A percentile compares a stretch with the other conserved stretches of the same genome.
phyloP scores from a whole-genome alignment of 1,284 basidiomycete genomes.

The Ustilago vetiveriae region DNA sequence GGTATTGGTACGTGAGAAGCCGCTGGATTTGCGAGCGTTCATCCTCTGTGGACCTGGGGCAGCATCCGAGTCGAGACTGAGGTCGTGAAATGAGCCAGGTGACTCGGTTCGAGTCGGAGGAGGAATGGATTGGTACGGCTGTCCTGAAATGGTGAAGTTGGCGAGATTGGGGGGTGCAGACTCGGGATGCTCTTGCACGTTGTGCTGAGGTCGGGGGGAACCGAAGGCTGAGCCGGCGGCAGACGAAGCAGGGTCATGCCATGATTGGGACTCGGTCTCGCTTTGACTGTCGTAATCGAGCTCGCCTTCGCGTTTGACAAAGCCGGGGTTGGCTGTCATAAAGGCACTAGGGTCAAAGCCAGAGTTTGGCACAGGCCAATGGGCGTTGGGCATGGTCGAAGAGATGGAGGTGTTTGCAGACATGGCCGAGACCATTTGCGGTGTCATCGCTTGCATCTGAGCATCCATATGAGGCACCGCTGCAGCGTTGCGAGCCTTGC shows the following conservation, averaged over 20 bases:
- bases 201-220: slow-evolving; percentile 33
- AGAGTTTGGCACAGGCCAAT: slow-evolving; percentile 31
- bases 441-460: slow-evolving; percentile 23
- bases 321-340: slow-evolving; percentile 28
- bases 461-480: slow-evolving; percentile 14
- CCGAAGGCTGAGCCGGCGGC: slow-evolving; percentile 29
- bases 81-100: slow-evolving; percentile 40
- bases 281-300: slow-evolving; percentile 46
- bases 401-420: slow-evolving; percentile 9
- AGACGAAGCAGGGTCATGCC: slow-evolving; percentile 35
- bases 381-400: slow-evolving; percentile 15
- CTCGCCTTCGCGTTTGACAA: slow-evolving; percentile 36
- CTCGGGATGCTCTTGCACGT: slow-evolving; percentile 19
- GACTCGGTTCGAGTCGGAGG: slow-evolving; percentile 43
- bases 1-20: slow-evolving; percentile 46
- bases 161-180: slow-evolving; percentile 38
- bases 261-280: slow-evolving; percentile 37
- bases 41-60: slow-evolving; percentile 36
- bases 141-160: slow-evolving; percentile 29
- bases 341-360: slow-evolving; percentile 23
- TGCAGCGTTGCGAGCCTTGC: slow-evolving; percentile 38
- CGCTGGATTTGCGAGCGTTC: slow-evolving; percentile 32
- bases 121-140: slow-evolving; percentile 11
- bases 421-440: slow-evolving; percentile 14
- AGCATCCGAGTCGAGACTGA: slow-evolving; percentile 31